Evolutionary conservation across 768 basidiomycete genomes (phyloP).

Genomic region (Pleurotus ostreatus): DNA sequence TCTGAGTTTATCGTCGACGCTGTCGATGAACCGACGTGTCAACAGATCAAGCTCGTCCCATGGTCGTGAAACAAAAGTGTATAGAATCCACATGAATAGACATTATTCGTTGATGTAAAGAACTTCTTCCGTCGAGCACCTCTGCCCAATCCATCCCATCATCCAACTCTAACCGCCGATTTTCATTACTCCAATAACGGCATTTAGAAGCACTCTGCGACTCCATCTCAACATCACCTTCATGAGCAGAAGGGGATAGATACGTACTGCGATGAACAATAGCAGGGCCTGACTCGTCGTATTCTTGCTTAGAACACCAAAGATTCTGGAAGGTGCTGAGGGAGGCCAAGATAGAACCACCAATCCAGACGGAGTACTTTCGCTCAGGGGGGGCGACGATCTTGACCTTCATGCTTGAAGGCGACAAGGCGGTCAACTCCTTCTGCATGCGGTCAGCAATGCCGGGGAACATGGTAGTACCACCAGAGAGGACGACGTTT

Average conservation of each 20-base stretch:
- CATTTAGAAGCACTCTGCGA: conserved; percentile 2
- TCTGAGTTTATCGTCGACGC: too few species aligned
- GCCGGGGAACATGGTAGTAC: conserved; percentile 95
- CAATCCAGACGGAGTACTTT: conserved; percentile 96
- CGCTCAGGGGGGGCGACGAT: conserved; percentile 91
- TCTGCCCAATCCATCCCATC: neutral
- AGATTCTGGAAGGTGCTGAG: conserved; percentile 95
- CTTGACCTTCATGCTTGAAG: conserved; percentile 93
- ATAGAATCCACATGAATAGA: conserved; percentile 8
- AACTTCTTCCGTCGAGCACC: conserved; percentile 5
- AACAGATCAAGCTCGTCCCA: too few species aligned
- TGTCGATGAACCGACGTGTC: too few species aligned
- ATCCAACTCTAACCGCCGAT: neutral
- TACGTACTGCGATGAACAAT: conserved; percentile 75
- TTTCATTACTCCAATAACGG: neutral
- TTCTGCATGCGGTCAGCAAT: conserved; percentile 96
- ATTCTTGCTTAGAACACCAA: conserved; percentile 93
- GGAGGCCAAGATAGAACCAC: conserved; percentile 82
- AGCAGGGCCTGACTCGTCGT: conserved; percentile 79
- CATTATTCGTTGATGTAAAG: conserved; percentile 4
- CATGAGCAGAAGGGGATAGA: neutral
- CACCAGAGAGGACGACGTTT: conserved; percentile 85
- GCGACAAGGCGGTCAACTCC: conserved; percentile 81
- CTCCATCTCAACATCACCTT: neutral
- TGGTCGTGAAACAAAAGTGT: neutral